A percentile compares a stretch with the other conserved stretches of the same genome.
These are phyloP conservation scores for Fusarium robinianum DNA, from an alignment of 2,329 filamentous ascomycete genomes.

Conservation along the genomic window DNA sequence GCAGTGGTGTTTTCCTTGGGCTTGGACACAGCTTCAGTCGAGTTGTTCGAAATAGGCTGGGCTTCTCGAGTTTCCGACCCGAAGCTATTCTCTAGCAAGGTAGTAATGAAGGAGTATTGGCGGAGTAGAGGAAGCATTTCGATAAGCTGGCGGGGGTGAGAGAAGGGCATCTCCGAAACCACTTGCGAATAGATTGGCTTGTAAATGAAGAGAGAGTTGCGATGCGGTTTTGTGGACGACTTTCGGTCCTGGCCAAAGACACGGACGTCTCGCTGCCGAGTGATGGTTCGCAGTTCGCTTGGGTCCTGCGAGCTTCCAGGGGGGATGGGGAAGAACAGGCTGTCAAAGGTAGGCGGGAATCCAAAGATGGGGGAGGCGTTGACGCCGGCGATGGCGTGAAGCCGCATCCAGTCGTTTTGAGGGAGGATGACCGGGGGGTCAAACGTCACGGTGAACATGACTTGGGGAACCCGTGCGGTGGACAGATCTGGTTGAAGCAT, in stretches of 20 bases:
- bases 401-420: slow-evolving; percentile 63
- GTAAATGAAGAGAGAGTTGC: slow-evolving; percentile 69
- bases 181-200: slow-evolving; percentile 73
- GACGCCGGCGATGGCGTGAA: slow-evolving; percentile 62
- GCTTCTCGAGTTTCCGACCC: slow-evolving; percentile 41
- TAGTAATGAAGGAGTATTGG: slow-evolving; percentile 74
- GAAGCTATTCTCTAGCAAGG: slow-evolving; percentile 67
- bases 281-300: slow-evolving; percentile 61
- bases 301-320: slow-evolving; percentile 56
- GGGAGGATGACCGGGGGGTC: slow-evolving; percentile 76
- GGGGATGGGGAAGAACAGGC: slow-evolving; percentile 59
- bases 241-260: slow-evolving; percentile 44
- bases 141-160: slow-evolving; percentile 76
- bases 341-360: slow-evolving; percentile 58
- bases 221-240: slow-evolving; percentile 46
- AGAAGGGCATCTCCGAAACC: slow-evolving; percentile 72
- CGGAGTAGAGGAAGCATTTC: slow-evolving; percentile 73
- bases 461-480: slow-evolving; percentile 64
- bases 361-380: slow-evolving; percentile 44
- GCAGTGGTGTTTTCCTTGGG: slow-evolving; percentile 34
- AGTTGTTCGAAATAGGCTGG: slow-evolving; percentile 11
- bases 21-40: not conserved
- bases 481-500: slow-evolving; percentile 53
- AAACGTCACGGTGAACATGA: slow-evolving; percentile 75
- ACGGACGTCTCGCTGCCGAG: slow-evolving; percentile 52